Conservation (phyloP, 2,329 filamentous ascomycete genomes). For the Drechmeria coniospora region DNA sequence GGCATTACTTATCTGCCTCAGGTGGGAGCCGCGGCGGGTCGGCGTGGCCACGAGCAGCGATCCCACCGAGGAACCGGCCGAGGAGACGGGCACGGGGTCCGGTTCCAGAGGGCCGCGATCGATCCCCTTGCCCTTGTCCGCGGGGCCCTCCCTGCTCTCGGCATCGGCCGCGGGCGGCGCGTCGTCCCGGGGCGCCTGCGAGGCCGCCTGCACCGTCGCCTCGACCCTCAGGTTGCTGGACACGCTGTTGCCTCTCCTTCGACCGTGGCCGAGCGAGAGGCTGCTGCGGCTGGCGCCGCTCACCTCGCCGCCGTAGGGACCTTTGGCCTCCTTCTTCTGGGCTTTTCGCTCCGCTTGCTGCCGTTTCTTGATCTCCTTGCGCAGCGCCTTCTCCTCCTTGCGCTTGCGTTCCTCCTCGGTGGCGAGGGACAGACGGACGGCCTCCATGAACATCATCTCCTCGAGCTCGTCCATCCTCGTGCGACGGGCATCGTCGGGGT, state of each 20-base stretch:
- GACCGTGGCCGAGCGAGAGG: conserved; percentile 43
- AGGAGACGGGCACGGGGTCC: conserved; percentile 10
- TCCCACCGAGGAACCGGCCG: conserved; percentile 18
- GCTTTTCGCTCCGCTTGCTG: conserved; percentile 75
- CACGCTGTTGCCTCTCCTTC: conserved; percentile 42
- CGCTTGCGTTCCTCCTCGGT: conserved; percentile 85
- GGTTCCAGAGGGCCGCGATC: conserved; percentile 31
- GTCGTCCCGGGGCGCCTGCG: conserved; percentile 11
- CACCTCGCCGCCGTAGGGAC: conserved; percentile 18
- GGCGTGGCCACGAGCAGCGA: conserved; percentile 31
- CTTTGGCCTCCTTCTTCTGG: conserved; percentile 42
- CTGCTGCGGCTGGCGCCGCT: conserved; percentile 45
- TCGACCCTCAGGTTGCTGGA: conserved; percentile 45
- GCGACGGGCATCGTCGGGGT: conserved; percentile 15
- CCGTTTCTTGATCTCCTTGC: conserved; percentile 70
- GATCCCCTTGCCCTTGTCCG: conserved; percentile 54
- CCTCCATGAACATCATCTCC: conserved; percentile 98
- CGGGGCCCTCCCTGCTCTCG: conserved; percentile 16
- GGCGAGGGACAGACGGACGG: conserved; percentile 77
- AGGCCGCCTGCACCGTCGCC: conserved; percentile 31
- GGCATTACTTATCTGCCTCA: conserved; percentile 73
- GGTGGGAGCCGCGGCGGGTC: conserved; percentile 49
- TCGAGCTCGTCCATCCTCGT: conserved; percentile 72
- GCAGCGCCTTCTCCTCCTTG: conserved; percentile 41
- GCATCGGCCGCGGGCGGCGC: conserved; percentile 8